A percentile compares a stretch with the other conserved stretches of the same genome.
Evolutionary conservation across 768 basidiomycete species (phyloP).

Genomic region (Amanita inopinata): DNA sequence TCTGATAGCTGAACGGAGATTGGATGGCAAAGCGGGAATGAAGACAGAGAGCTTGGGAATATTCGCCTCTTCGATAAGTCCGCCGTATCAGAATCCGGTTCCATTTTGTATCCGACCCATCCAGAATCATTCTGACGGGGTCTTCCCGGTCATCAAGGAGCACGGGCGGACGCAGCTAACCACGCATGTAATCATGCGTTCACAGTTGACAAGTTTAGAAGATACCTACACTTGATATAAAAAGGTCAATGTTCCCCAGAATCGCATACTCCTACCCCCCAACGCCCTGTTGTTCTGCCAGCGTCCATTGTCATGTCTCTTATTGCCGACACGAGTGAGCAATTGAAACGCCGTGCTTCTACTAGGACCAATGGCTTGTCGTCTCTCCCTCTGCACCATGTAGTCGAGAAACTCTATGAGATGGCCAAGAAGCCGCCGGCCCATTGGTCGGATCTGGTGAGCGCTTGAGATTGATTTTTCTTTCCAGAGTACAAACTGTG

Average conservation of each 20-base stretch:
- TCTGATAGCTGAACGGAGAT: not conserved
- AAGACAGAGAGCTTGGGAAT: too few species aligned
- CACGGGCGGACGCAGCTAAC: not conserved
- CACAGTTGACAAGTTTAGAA: not conserved
- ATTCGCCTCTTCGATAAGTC: not conserved
- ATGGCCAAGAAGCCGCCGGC: conserved; percentile 19
- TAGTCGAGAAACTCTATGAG: conserved; percentile 20
- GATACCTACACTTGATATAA: not conserved
- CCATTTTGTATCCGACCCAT: conserved; percentile 2
- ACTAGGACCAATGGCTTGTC: not conserved
- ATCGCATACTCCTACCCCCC: not conserved
- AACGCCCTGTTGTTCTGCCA: not conserved
- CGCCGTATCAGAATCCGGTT: not conserved
- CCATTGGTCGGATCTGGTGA: not conserved
- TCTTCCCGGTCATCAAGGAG: not conserved
- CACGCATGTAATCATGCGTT: not conserved
- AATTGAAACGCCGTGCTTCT: not conserved
- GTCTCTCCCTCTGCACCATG: not conserved
- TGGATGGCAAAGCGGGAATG: not conserved
- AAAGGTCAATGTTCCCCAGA: not conserved
- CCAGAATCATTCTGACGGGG: too few species aligned
- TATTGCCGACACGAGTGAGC: not conserved
- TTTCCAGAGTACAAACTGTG: too few species aligned
- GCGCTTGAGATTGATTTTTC: not conserved
- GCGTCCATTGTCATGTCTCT: not conserved